phyloP scores from a whole-genome alignment of 768 basidiomycete genomes.

The Podaxis sp. region DNA sequence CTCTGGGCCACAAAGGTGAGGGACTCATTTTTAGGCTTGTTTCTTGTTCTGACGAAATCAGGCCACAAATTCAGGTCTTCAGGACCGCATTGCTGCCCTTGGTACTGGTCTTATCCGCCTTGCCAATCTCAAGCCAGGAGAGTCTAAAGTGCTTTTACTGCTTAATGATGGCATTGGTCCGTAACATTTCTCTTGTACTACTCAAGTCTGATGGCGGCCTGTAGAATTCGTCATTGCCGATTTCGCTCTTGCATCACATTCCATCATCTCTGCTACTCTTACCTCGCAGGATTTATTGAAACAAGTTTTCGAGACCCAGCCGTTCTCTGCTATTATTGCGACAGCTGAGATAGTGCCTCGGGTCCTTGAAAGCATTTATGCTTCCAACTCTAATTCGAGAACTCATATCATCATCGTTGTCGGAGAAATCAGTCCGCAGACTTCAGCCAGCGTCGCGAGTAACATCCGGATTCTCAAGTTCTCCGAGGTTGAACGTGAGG shows the following conservation, averaged over 20 bases:
- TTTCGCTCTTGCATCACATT: conserved; percentile 72
- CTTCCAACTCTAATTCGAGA: conserved; percentile 44
- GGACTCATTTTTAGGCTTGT: conserved; percentile 15
- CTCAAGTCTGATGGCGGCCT: neutral
- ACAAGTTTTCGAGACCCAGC: conserved; percentile 60
- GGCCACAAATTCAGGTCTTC: conserved; percentile 74
- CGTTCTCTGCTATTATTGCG: conserved; percentile 74
- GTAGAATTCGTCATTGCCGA: conserved; percentile 79
- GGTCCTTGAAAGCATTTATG: conserved; percentile 73
- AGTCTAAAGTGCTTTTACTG: conserved; percentile 71
- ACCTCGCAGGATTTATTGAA: conserved; percentile 61
- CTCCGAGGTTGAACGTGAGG: conserved; percentile 70
- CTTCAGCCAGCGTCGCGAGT: conserved; percentile 46
- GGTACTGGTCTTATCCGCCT: conserved; percentile 69
- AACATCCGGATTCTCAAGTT: conserved; percentile 63
- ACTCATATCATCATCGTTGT: conserved; percentile 69
- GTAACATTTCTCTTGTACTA: conserved; percentile 17
- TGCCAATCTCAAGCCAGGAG: conserved; percentile 51
- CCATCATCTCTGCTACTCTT: conserved; percentile 67
- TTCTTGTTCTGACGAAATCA: conserved; percentile 25
- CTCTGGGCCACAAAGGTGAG: conserved; percentile 78
- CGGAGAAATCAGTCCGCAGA: conserved; percentile 54
- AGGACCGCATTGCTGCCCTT: conserved; percentile 68
- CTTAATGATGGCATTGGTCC: conserved; percentile 79
- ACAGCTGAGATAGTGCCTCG: conserved; percentile 64